A percentile compares a stretch with the other conserved stretches of the same genome.
Conservation (phyloP, 768 basidiomycete species). For the Boletus tylopilopsis region DNA sequence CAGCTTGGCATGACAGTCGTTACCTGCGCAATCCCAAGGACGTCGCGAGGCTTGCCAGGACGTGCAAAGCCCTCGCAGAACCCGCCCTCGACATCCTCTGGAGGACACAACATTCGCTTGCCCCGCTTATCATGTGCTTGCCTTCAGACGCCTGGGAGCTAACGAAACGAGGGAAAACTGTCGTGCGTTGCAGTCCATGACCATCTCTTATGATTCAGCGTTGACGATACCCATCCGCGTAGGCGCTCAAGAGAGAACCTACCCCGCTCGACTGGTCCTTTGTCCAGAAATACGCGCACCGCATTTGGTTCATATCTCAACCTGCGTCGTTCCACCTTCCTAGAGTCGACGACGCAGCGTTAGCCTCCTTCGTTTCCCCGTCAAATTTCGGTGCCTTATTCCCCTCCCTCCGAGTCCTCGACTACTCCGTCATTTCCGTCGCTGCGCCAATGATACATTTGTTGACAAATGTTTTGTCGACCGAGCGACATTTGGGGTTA, state of each 20-base stretch:
- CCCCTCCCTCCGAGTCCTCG: constrained; percentile 23
- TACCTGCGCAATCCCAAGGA: constrained; percentile 21
- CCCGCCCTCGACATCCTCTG: constrained; percentile 31
- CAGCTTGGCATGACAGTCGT: constrained; percentile 11
- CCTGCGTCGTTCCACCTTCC: constrained; percentile 21
- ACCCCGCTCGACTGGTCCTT: constrained; percentile 20
- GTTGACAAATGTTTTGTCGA: constrained; percentile 17
- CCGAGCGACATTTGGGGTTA: constrained; percentile 12
- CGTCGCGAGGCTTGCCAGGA: constrained; percentile 26
- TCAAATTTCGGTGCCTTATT: constrained; percentile 21
- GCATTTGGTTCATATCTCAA: constrained; percentile 21
- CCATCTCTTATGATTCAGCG: not conserved
- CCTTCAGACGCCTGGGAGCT: constrained; percentile 25
- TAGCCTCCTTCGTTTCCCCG: constrained; percentile 18
- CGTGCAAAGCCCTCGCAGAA: constrained; percentile 27
- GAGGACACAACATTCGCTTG: constrained; percentile 27
- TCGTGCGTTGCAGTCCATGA: constrained; percentile 18
- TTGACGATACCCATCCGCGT: not conserved
- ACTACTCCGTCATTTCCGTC: constrained; percentile 27
- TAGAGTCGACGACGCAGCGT: constrained; percentile 23
- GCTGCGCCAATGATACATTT: constrained; percentile 17
- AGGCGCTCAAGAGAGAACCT: constrained; percentile 23
- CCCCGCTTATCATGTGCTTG: constrained; percentile 28
- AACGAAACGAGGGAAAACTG: constrained; percentile 11
- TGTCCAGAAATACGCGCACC: constrained; percentile 23